Base-by-base conservation (phyloP, 1,139 yeast species). In the Nakaseomyces nivariensis region DNA sequence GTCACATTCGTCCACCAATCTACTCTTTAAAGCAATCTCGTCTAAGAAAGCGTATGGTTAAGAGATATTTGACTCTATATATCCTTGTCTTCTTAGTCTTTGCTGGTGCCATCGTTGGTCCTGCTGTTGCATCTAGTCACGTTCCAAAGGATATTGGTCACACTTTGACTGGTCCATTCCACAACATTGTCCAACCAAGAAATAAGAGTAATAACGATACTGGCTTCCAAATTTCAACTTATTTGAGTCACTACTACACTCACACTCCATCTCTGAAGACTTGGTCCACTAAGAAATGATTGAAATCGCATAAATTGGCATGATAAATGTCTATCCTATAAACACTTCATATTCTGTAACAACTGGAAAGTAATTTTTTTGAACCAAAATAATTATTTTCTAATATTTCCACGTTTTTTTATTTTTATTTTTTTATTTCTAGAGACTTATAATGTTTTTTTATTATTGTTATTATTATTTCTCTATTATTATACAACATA, bases 1-100 rank as follows among this genome's bases (percentile, higher is more conserved):
- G 95, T 74, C 96, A 92, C 75, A 92, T 92, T 66, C 87, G 99
- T 72, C 98, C 97, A 58, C 98, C 98, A 61, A 92, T 92, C 67
- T 94, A 88, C 74, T 89, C 97, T 17, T 77, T 92, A 74, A 92
- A 94, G 74, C 98, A 94, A 74, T 92, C 95, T 58, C 85, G 89
- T 74, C 82, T 94, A 69, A 85, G 99, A 75, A 90, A 86, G 85
- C 84, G 98, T 75, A 92, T 92, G 96, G 96, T 94, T 46, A 83
- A 88, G 73, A 89, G 89, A 74, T 92, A 92, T 75, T 84, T 95
- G 58, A 72, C 87, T 34, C 76, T 92, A 67, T 92, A 82, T 78
- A 82, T 88, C 62, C 63, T 73, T 49, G 73, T 94, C 57, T 73
- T 94, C 64, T 66, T 81, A 41, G 64, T 87, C 56, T 88, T 89